Evolutionary conservation across 2,329 filamentous ascomycete genomes (phyloP), one percentile per base, ranked within the genome.

Genomic region (Colletotrichum salicis): DNA sequence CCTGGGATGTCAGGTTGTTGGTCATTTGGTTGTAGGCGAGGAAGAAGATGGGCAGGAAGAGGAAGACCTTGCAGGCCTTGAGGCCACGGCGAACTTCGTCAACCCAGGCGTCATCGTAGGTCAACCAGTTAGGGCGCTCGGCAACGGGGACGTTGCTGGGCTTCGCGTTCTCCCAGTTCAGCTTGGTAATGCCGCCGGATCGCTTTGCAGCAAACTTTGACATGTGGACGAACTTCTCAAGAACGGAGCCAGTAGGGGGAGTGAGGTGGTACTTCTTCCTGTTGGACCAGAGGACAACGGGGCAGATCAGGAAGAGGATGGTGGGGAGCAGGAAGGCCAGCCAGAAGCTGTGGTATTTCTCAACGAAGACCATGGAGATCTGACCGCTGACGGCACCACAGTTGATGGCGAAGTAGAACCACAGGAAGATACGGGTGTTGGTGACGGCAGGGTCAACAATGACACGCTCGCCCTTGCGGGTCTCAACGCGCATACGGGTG

Each of bases 31-130:
- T 88, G 80, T 90, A 89, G 33, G 85, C 84, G 67, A 87, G 82
- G 84, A 87, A 90, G 82, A 88, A 90, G 74, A 91, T 86, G 52
- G 92, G 92, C 68, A 91, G 88, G 85, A 92, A 94, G 73, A 90
- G 81, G 81, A 93, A 95, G 41, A 94, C 92, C 74, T 88, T 86
- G 84, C 91, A 93, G 68, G 92, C 91, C 76, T 88, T 85, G 68
- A 93, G 84, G 73, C 92, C 93, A 81, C 93, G 91, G 64, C 86
- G 86, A 60, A 95, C 90, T 78, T 95, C 92, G 78, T 94, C 93
- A 41, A 96, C 93, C 93, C 93, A 96, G 64, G 89, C 89, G 75
- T 96, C 94, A 73, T 96, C 93, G 76, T 94, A 95, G 0, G 91
- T 93, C 91, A 95, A 95, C 92, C 92, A 95, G 0, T 67, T 52